phyloP scores from a whole-genome alignment of 2,329 filamentous ascomycete genomes.

The Albophoma yamanashiensis region DNA sequence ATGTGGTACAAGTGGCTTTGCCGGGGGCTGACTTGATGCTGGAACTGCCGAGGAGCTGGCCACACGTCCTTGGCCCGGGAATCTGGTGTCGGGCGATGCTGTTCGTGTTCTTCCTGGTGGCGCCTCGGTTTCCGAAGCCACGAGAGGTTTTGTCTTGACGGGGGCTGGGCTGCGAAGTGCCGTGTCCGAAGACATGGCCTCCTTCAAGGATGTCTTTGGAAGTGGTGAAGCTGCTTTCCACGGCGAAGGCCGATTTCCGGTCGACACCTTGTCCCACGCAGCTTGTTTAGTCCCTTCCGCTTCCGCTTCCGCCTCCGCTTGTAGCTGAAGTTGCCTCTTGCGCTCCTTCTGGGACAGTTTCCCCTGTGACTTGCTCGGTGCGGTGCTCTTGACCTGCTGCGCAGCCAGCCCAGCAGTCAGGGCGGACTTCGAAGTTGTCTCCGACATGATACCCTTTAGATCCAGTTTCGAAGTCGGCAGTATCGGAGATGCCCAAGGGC shows the following conservation, averaged over 20 bases:
- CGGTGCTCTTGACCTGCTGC: constrained; percentile 31
- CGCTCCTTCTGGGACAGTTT: constrained; percentile 89
- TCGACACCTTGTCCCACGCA: constrained; percentile 32
- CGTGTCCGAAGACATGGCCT: constrained; percentile 28
- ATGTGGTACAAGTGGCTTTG: constrained; percentile 41
- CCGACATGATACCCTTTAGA: constrained; percentile 65
- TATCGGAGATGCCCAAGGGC: constrained; percentile 38
- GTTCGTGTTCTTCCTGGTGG: constrained; percentile 34
- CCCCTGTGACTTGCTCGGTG: constrained; percentile 24
- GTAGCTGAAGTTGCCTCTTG: constrained; percentile 68
- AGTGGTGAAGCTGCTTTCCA: constrained; percentile 53
- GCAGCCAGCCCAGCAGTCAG: constrained; percentile 44
- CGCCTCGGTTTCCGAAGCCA: constrained; percentile 29
- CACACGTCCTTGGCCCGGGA: constrained; percentile 43
- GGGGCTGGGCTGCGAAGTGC: constrained; percentile 15
- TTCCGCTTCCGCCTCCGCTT: constrained; percentile 33
- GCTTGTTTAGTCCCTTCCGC: constrained; percentile 11
- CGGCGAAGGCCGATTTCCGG: constrained; percentile 37
- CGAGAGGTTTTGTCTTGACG: constrained; percentile 28
- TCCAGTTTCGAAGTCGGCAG: constrained; percentile 56
- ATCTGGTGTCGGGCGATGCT: constrained; percentile 52
- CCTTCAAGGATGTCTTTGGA: constrained; percentile 38
- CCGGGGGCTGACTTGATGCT: constrained; percentile 17
- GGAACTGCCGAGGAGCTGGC: constrained; percentile 19
- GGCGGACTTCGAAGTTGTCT: constrained; percentile 40